Evolutionary conservation across 441 rosid genomes (phyloP).

Genomic region (Adansonia grandidieri): DNA sequence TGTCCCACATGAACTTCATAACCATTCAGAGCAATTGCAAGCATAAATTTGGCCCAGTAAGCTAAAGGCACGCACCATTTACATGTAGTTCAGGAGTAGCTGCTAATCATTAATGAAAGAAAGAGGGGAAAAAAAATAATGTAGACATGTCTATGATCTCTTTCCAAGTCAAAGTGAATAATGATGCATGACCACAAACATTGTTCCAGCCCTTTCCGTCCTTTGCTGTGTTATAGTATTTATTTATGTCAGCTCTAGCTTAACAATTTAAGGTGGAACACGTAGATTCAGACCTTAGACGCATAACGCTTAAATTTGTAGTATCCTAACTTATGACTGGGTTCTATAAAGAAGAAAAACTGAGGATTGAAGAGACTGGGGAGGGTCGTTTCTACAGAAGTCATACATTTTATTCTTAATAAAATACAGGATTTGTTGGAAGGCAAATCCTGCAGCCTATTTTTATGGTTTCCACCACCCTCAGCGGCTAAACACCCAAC

Average conservation of each 20-base stretch:
- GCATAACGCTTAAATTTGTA: neutral
- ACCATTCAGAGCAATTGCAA: constrained; percentile 13
- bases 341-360: neutral
- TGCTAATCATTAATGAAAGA: neutral
- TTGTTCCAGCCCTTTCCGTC: neutral
- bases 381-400: neutral
- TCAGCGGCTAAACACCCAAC: neutral
- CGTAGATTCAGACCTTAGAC: neutral
- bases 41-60: neutral
- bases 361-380: neutral
- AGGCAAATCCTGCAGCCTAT: neutral
- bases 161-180: constrained; percentile 8
- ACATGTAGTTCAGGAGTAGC: neutral
- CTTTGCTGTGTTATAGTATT: neutral
- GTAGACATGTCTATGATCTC: neutral
- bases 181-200: neutral
- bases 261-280: neutral
- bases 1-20: neutral
- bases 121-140: neutral
- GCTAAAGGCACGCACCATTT: neutral
- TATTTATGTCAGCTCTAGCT: neutral
- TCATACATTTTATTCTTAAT: neutral
- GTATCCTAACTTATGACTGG: neutral
- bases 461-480: neutral
- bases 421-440: neutral